Base-by-base conservation (phyloP, 2,329 filamentous ascomycete species). In the Intubia oerlemansii region DNA sequence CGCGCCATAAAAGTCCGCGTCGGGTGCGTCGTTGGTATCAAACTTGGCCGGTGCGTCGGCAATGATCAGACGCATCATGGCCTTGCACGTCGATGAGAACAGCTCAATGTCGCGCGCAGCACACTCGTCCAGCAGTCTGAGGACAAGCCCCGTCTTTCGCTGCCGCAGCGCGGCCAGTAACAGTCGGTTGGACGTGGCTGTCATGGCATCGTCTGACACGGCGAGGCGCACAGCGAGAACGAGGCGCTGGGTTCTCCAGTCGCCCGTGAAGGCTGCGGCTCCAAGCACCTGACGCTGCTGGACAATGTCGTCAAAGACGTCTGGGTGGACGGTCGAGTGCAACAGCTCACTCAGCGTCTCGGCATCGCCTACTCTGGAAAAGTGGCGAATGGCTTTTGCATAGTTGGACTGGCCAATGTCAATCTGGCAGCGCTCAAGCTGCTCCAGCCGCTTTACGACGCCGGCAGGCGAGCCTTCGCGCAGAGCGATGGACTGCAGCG, bases 401-500 rank as follows among this genome's bases (percentile, higher is more conserved):
- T 81, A 92, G 3, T 63, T 58, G 5, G 66, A 70, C 5, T 58
- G 49, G 4, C 64, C 59, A 17, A 80, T 53, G 1, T 56, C 53
- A 17, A 92, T 76, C 0, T 66, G 68, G 5, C 66, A 53, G 29
- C 57, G 51, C 34, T 62, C 54, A 4, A 92, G 54, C 30, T 67
- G 59, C 16, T 57, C 45, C 16, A 91, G 59, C 18, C 67, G 65
- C 1, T 52, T 44, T 15, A 56, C 42, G n/a, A 88, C 53, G 6
- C 57, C 61, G 18, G 59, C 50, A 0, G 66, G 46, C 8, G 60
- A 59, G 2, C 53, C 46, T 29, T 76, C 66, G 41, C 78, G 62
- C 9, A 75, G 47, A 4, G 72, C 79, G 46, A 92, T 67, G 25
- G 84, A 73, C 37, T 82, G 75, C 13, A 92, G 46, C 4, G 80